Conservation (phyloP, 768 basidiomycete species). For the Tulasnella sp. region DNA sequence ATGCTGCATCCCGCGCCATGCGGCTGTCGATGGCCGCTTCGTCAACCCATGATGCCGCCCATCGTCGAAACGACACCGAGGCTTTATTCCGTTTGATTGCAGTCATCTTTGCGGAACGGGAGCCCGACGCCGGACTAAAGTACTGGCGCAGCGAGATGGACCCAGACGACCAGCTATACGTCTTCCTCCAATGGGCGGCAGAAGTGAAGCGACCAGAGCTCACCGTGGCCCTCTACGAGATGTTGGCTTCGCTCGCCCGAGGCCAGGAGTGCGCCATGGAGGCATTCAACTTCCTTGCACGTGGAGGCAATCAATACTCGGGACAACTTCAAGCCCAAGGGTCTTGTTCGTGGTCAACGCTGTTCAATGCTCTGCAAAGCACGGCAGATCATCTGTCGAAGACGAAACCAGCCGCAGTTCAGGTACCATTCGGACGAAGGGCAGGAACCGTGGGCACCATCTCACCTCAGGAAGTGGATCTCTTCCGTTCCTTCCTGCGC, state of each 20-base stretch:
- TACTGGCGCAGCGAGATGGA: conserved; percentile 55
- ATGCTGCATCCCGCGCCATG: conserved; percentile 59
- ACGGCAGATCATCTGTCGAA: conserved; percentile 51
- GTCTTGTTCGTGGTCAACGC: conserved; percentile 66
- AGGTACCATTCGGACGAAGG: conserved; percentile 24
- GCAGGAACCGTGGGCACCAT: conserved; percentile 40
- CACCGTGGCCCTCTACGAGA: conserved; percentile 77
- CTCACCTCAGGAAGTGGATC: conserved; percentile 62
- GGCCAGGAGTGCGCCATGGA: conserved; percentile 80
- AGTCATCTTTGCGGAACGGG: conserved; percentile 63
- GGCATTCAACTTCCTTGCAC: conserved; percentile 80
- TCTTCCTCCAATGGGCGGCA: conserved; percentile 85
- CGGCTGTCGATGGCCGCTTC: conserved; percentile 45
- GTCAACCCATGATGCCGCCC: conserved; percentile 25
- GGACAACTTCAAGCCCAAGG: conserved; percentile 34
- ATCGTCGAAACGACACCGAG: conserved; percentile 69
- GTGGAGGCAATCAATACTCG: conserved; percentile 54
- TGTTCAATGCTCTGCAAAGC: conserved; percentile 67
- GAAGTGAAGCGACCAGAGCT: conserved; percentile 63
- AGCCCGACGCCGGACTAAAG: conserved; percentile 68
- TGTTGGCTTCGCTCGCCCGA: conserved; percentile 75
- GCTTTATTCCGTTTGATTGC: conserved; percentile 78
- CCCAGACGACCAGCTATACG: conserved; percentile 50
- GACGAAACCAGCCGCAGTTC: conserved; percentile 27
- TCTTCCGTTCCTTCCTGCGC: conserved; percentile 73